Conservation (phyloP, 768 basidiomycete species). For the Hygrocybe coccinea region DNA sequence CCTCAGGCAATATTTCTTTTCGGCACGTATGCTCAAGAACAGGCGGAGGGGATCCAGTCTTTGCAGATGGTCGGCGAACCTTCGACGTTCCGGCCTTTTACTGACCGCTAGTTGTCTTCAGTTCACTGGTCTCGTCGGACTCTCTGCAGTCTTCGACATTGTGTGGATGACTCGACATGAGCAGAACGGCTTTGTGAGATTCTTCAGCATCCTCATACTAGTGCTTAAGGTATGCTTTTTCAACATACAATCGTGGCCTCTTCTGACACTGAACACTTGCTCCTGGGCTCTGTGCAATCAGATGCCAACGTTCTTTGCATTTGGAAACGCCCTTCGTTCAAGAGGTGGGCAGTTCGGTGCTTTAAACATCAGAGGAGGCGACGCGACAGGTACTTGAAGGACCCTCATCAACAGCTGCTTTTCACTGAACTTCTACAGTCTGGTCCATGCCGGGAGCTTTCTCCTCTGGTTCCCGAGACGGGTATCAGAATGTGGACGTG, state of each 20-base stretch:
- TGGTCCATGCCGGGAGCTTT: conserved; percentile 80
- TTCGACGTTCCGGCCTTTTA: not conserved
- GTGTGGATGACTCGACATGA: conserved; percentile 59
- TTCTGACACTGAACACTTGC: not conserved
- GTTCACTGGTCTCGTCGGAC: conserved; percentile 62
- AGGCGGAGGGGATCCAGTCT: conserved; percentile 56
- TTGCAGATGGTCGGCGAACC: conserved; percentile 50
- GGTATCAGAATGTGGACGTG: conserved; percentile 61
- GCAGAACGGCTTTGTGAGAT: conserved; percentile 51
- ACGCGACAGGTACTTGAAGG: conserved; percentile 51
- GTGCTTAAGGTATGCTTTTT: conserved; percentile 48
- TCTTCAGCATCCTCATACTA: conserved; percentile 51
- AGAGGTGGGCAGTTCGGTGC: conserved; percentile 53
- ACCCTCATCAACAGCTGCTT: not conserved
- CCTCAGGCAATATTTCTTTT: conserved; percentile 66
- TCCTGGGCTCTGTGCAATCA: conserved; percentile 18
- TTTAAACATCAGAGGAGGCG: conserved; percentile 42
- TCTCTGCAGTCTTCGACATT: conserved; percentile 63
- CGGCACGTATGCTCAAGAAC: conserved; percentile 69
- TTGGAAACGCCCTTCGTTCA: conserved; percentile 49
- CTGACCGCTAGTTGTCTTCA: conserved; percentile 23
- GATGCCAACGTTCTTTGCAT: conserved; percentile 58
- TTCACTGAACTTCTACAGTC: conserved; percentile 35
- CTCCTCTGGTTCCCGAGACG: conserved; percentile 48
- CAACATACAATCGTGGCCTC: not conserved